Evolutionary conservation across 331 rosid genomes (phyloP).

Genomic region (Arachis monticola): DNA sequence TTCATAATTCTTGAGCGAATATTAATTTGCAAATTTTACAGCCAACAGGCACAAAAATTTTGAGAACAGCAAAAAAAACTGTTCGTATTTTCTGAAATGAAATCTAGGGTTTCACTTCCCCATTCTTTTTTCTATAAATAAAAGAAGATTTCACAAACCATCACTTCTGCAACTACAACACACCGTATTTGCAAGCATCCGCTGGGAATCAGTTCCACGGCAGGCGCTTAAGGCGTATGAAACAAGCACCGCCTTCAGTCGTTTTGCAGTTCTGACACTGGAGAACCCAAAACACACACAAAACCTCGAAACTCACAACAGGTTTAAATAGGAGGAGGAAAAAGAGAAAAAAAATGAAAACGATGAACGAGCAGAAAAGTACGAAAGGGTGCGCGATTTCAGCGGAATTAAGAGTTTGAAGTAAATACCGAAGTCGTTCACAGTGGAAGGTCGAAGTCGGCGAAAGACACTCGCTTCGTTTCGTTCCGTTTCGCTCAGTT

Average conservation of each 20-base stretch:
- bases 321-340: too few relatives aligned
- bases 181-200: not conserved
- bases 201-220: not conserved
- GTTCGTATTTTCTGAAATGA: not conserved
- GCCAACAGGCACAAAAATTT: not conserved
- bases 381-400: not conserved
- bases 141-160: not conserved
- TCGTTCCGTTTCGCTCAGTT: not conserved
- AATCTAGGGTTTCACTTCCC: conserved; percentile 32
- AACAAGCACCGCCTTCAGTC: not conserved
- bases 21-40: not conserved
- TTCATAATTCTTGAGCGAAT: not conserved
- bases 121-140: not conserved
- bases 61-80: not conserved
- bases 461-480: not conserved
- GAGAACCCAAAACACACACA: not conserved
- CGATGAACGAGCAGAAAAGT: not conserved
- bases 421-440: not conserved
- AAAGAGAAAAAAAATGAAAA: too few relatives aligned
- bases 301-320: not conserved
- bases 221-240: not conserved
- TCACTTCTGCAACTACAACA: not conserved
- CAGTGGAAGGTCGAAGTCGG: not conserved
- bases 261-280: not conserved
- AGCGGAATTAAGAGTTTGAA: not conserved